Evolutionary conservation across 163 green algal species (phyloP).

Genomic region (Scenedesmus sp.): DNA sequence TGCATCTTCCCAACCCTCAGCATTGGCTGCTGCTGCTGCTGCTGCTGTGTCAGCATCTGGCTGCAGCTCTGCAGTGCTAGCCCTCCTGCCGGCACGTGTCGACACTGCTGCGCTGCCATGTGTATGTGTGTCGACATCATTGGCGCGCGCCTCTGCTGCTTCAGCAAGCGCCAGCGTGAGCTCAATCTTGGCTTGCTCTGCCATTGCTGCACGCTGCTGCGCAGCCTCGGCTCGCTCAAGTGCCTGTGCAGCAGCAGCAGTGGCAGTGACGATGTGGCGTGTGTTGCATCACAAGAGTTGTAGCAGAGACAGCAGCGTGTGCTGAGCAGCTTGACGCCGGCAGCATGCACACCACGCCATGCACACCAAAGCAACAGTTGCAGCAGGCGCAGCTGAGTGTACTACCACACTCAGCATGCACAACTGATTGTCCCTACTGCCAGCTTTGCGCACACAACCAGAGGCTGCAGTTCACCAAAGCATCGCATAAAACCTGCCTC

Average conservation of each 20-base stretch:
- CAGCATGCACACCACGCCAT: background rate
- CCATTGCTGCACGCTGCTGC: conserved; percentile 49
- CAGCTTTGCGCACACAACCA: background rate
- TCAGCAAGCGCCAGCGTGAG: conserved; percentile 65
- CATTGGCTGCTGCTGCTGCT: conserved; percentile 16
- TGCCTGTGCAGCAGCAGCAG: conserved; percentile 11
- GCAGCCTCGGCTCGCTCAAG: conserved; percentile 11
- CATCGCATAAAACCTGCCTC: background rate
- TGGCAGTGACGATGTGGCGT: background rate
- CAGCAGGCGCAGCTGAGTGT: background rate
- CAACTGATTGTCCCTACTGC: background rate
- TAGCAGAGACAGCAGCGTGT: background rate
- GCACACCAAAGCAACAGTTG: background rate
- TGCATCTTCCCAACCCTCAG: background rate
- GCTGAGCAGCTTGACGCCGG: background rate
- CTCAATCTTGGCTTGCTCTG: conserved; percentile 69
- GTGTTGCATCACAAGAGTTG: background rate
- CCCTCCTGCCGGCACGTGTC: background rate
- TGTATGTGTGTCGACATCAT: conserved; percentile 46
- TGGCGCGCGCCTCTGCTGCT: conserved; percentile 18
- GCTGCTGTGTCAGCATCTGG: background rate
- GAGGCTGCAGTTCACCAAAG: background rate
- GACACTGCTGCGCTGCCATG: background rate
- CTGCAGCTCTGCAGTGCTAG: background rate
- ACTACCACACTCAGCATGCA: background rate